Evolutionary conservation across 306 rosid species (phyloP).

Genomic region (Malus sieversii): DNA sequence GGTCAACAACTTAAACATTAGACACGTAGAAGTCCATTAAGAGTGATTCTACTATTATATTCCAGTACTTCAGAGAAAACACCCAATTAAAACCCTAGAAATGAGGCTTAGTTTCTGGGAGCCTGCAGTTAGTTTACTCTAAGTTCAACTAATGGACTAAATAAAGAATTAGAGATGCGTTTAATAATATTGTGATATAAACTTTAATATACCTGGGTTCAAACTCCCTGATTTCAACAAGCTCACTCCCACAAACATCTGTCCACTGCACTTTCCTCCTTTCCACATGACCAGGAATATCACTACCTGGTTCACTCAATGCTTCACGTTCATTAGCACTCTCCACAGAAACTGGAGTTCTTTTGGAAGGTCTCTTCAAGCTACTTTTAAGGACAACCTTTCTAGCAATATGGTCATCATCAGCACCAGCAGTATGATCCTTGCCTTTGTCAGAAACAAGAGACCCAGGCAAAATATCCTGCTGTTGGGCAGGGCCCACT

Average conservation of each 20-base stretch:
- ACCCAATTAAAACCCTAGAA: background rate
- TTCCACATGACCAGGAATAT: conserved; percentile 40
- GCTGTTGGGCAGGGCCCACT: conserved; percentile 80
- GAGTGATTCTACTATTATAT: background rate
- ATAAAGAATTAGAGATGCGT: background rate
- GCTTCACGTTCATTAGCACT: conserved; percentile 38
- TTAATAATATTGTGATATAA: background rate
- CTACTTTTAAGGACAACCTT: conserved; percentile 71
- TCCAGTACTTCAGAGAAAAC: background rate
- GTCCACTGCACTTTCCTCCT: conserved; percentile 94
- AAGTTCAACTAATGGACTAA: background rate
- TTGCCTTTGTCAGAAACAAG: conserved; percentile 45
- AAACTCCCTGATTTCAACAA: conserved; percentile 75
- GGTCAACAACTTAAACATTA: background rate
- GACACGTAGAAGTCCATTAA: background rate
- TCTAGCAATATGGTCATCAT: conserved; percentile 30
- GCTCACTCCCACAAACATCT: conserved; percentile 80
- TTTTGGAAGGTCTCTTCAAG: conserved; percentile 52
- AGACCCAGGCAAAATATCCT: conserved; percentile 51
- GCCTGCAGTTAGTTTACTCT: background rate
- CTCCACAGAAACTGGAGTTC: conserved; percentile 31
- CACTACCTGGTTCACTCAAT: conserved; percentile 29
- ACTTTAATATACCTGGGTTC: conserved; percentile 76
- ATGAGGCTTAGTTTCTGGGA: background rate
- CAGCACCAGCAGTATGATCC: conserved; percentile 35